These are phyloP conservation scores for Porogramme epimiltina DNA, from an alignment of 1,284 basidiomycete genomes.

Conservation along the genomic window DNA sequence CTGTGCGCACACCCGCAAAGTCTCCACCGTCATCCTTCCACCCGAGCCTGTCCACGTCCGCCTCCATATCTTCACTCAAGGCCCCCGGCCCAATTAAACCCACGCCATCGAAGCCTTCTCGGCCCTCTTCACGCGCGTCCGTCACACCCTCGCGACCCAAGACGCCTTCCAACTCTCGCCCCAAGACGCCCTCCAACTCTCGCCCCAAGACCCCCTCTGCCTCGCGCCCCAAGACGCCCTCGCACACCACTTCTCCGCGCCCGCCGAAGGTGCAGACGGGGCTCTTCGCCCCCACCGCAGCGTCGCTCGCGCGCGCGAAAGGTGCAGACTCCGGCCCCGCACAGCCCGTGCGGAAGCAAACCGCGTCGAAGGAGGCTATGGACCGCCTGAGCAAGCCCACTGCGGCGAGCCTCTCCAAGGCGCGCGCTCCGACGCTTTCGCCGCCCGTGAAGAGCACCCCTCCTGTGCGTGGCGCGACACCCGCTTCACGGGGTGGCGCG, in stretches of 20 bases:
- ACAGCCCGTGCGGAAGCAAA: constrained; percentile 50
- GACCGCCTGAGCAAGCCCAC: constrained; percentile 77
- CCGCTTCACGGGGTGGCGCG: constrained; percentile 23
- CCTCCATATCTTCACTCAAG: constrained; percentile 21
- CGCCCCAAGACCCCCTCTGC: constrained; percentile 48
- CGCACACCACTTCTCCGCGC: constrained; percentile 24
- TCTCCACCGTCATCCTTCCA: constrained; percentile 33
- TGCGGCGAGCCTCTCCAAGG: constrained; percentile 67
- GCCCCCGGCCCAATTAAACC: constrained; percentile 18
- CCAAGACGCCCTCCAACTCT: constrained; percentile 45
- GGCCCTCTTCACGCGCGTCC: constrained; percentile 28
- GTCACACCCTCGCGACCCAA: constrained; percentile 43
- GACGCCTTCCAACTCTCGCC: constrained; percentile 41
- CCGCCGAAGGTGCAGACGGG: constrained; percentile 38
- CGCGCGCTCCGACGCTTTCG: constrained; percentile 29
- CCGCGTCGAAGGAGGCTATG: constrained; percentile 45
- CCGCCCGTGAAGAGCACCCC: constrained; percentile 25
- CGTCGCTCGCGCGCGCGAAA: constrained; percentile 69
- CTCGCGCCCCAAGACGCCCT: constrained; percentile 38
- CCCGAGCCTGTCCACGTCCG: constrained; percentile 21
- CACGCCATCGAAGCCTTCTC: constrained; percentile 18
- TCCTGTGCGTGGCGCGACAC: constrained; percentile 27
- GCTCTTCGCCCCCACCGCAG: constrained; percentile 76
- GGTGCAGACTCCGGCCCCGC: constrained; percentile 48
- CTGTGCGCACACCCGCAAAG: constrained; percentile 29